Evolutionary conservation across 2,329 filamentous ascomycete genomes (phyloP), one percentile per base, ranked within the genome.

Genomic region (Ampelomyces quisqualis): DNA sequence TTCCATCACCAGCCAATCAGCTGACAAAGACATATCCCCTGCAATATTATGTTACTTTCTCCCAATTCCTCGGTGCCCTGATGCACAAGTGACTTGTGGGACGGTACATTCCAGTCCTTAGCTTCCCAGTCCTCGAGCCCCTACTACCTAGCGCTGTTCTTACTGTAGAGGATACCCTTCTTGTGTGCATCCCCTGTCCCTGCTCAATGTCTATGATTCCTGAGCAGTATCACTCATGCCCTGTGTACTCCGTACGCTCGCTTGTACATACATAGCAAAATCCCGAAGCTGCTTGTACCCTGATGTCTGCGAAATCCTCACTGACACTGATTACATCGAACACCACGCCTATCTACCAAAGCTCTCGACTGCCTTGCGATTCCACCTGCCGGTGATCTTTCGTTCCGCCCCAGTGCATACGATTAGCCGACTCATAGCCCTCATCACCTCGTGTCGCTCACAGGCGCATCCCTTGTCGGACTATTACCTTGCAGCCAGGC

Each of bases 171-270:
- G 34, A 43, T 34, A 55, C 40, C 57, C 55, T 38, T 48, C 50
- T 54, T 54, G 48, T 49, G 31, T 53, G 55, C 59, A 60, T 47
- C 40, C 54, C 58, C 42, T 53, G 55, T 58, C 62, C 63, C 48
- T 62, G 62, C 44, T 37, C 42, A 22, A 50, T 49, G 52, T 48
- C 48, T 54, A 54, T 57, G 51, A 47, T 47, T 49, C 45, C 55
- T 55, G 58, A 53, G 57, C 61, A 62, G 60, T 58, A 56, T 59
- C 55, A 62, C 64, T 62, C 64, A 67, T n/a, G n/a, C n/a, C n/a
- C n/a, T n/a, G n/a, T n/a, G n/a, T n/a, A n/a, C 51, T 49, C 51
- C 62, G 51, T 56, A 57, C 49, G 50, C 52, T 43, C 45, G 51
- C 52, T 49, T 55, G 56, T 52, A 57, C 57, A 55, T 64, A 61